A percentile compares a stretch with the other conserved stretches of the same genome.
Conservation (phyloP, 192 early-diverging fungal species). For the Podila epigama region DNA sequence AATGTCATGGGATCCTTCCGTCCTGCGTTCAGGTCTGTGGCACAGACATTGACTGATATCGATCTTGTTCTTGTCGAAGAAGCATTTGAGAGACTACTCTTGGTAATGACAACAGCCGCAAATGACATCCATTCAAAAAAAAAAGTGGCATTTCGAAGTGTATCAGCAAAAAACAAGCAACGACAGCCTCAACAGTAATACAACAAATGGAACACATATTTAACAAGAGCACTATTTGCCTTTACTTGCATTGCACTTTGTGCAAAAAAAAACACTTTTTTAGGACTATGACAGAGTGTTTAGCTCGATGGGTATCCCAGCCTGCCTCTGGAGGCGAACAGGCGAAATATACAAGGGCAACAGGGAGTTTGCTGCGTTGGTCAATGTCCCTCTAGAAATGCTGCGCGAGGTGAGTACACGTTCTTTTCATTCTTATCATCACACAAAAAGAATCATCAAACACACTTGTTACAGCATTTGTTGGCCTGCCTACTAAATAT, state of each 20-base stretch:
- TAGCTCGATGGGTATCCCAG: slow-evolving; percentile 92
- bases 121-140: too few species aligned
- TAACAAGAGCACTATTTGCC: too few species aligned
- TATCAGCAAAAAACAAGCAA: too few species aligned
- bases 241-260: too few species aligned
- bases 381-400: slow-evolving; percentile 83
- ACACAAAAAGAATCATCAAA: too few species aligned
- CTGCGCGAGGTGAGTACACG: slow-evolving; percentile 80
- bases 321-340: slow-evolving; percentile 95
- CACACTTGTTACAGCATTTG: too few species aligned
- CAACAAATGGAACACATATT: too few species aligned
- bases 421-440: slow-evolving; percentile 15
- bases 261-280: not conserved
- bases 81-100: slow-evolving; percentile 91
- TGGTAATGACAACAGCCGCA: too few species aligned
- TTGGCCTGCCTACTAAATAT: too few species aligned
- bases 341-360: slow-evolving; percentile 98
- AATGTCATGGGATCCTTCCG: slow-evolving; percentile 90
- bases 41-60: slow-evolving; percentile 90
- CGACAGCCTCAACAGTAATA: too few species aligned
- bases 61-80: slow-evolving; percentile 96
- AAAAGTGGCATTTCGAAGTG: too few species aligned
- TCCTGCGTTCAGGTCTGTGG: slow-evolving; percentile 87
- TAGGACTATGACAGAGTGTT: slow-evolving; percentile 96
- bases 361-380: slow-evolving; percentile 91